phyloP scores from a whole-genome alignment of 768 basidiomycete species.

The Dentipellis sp. region DNA sequence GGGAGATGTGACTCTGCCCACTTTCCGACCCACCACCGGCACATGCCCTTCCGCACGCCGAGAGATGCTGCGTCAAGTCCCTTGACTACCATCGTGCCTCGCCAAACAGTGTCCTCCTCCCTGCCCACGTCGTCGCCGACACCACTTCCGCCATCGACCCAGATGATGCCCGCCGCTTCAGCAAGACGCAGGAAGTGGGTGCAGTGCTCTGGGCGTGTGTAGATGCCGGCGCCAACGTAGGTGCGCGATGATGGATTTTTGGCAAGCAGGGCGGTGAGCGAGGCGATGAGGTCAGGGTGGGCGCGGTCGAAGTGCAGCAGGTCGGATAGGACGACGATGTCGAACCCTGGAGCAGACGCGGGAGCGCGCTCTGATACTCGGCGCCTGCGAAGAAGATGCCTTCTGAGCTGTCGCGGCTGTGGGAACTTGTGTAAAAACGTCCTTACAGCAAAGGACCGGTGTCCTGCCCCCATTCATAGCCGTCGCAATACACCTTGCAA shows the following conservation, averaged over 20 bases:
- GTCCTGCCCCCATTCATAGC: conserved; percentile 62
- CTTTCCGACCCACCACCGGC: conserved; percentile 54
- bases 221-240: conserved; percentile 57
- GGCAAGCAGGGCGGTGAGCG: conserved; percentile 40
- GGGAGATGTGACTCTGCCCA: conserved; percentile 23
- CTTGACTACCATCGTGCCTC: conserved; percentile 21
- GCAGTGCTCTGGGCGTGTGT: conserved; percentile 46
- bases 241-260: conserved; percentile 30
- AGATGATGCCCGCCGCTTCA: conserved; percentile 30
- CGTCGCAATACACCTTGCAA: conserved; percentile 35
- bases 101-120: conserved; percentile 5
- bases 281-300: conserved; percentile 46
- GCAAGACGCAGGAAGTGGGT: conserved; percentile 39
- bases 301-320: conserved; percentile 59
- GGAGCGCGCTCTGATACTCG: background rate
- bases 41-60: conserved; percentile 43
- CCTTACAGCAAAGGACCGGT: conserved; percentile 38
- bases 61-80: conserved; percentile 40
- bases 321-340: conserved; percentile 60
- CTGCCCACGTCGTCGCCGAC: conserved; percentile 28
- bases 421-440: conserved; percentile 4
- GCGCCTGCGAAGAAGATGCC: background rate
- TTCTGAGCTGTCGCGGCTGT: conserved; percentile 2
- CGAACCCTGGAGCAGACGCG: conserved; percentile 27
- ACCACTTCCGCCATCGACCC: conserved; percentile 42